These are phyloP conservation scores for Smallanthus sonchifolius DNA, from an alignment of 129 eudicot species.

Conservation along the genomic window DNA sequence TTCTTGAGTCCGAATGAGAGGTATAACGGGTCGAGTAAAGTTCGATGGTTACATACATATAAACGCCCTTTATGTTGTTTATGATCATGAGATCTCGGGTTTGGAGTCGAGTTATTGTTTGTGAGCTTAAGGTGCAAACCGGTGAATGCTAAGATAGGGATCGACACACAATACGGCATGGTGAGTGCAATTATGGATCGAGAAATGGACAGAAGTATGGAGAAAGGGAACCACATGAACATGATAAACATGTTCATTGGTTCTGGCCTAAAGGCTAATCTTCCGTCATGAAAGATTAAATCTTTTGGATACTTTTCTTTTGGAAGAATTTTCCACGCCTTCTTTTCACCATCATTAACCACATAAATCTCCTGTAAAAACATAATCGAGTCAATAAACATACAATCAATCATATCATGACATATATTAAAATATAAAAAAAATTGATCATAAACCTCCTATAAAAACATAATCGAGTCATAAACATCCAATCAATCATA, in stretches of 20 bases:
- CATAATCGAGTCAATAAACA: background rate
- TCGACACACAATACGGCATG: constrained; percentile 22
- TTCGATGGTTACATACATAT: constrained; percentile 74
- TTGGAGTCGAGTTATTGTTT: constrained; percentile 5
- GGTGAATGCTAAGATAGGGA: constrained; percentile 32
- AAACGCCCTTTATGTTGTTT: constrained; percentile 40
- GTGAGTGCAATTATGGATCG: constrained; percentile 35
- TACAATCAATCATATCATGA: background rate
- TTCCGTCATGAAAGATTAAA: constrained; percentile 69
- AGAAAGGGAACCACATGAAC: constrained; percentile 70
- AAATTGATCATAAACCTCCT: no score
- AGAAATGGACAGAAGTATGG: constrained; percentile 30
- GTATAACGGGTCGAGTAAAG: constrained; percentile 57
- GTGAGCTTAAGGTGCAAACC: constrained; percentile 46
- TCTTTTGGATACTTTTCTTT: constrained; percentile 52
- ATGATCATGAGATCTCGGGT: background rate
- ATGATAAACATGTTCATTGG: constrained; percentile 37
- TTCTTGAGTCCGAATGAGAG: constrained; percentile 40
- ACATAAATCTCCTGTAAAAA: constrained; percentile 50
- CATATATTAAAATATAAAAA: background rate
- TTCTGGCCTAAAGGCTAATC: constrained; percentile 66
- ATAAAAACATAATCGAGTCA: no score
- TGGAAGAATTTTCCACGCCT: constrained; percentile 37
- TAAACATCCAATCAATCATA: no score
- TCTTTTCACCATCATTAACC: constrained; percentile 39